These are phyloP conservation scores for Phanerochaete carnosa DNA, from an alignment of 768 basidiomycete species.

Conservation along the genomic window DNA sequence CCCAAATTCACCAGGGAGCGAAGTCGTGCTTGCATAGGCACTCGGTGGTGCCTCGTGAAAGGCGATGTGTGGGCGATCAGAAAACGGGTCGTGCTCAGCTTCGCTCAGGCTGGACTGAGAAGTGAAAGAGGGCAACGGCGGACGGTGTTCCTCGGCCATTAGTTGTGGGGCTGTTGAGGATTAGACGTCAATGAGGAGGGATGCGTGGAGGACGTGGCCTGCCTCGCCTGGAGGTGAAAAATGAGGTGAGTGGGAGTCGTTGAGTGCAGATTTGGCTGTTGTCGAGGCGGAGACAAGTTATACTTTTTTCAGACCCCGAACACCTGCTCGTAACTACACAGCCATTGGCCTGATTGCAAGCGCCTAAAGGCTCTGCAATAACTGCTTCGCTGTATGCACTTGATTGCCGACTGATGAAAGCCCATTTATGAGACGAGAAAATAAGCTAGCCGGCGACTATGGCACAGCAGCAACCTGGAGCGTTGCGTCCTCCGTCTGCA, in stretches of 20 bases:
- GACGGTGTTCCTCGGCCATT: slow-evolving; percentile 27
- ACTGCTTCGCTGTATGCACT: background rate
- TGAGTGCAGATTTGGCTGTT: background rate
- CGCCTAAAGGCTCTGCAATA: background rate
- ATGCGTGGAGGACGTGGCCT: slow-evolving; percentile 13
- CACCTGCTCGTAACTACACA: slow-evolving; percentile 13
- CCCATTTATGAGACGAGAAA: background rate
- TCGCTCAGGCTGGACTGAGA: slow-evolving; percentile 47
- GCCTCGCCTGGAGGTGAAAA: slow-evolving; percentile 10
- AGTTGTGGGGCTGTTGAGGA: background rate
- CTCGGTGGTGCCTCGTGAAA: slow-evolving; percentile 57
- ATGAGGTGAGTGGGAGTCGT: slow-evolving; percentile 8
- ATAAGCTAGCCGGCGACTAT: background rate
- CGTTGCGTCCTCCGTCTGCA: background rate
- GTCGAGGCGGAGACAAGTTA: slow-evolving; percentile 11
- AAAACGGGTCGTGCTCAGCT: slow-evolving; percentile 46
- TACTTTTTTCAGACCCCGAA: slow-evolving; percentile 5
- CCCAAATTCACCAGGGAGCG: slow-evolving; percentile 52
- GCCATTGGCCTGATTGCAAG: slow-evolving; percentile 1
- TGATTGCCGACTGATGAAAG: background rate
- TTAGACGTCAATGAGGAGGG: background rate
- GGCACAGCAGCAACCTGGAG: background rate
- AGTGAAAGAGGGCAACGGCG: slow-evolving; percentile 23
- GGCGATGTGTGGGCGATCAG: slow-evolving; percentile 59
- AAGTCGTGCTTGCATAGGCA: slow-evolving; percentile 57